Evolutionary conservation across 352 stramenopile genomes (phyloP).

Genomic region (Phytophthora pini): DNA sequence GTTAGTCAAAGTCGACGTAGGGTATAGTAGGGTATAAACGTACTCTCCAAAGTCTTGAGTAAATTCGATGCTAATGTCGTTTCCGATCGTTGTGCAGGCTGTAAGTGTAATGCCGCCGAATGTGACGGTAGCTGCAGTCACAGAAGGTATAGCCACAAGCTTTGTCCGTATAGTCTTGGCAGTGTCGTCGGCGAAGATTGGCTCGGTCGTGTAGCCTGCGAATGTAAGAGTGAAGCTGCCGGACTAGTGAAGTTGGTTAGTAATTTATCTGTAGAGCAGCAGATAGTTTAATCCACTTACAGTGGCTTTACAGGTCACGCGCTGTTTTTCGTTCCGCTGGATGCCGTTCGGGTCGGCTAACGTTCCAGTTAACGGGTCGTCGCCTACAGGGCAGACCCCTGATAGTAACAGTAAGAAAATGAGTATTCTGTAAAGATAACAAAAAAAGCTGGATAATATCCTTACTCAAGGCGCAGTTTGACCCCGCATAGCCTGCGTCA

Average conservation of each 20-base stretch:
- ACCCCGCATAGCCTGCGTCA: constrained; percentile 77
- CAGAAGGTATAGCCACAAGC: constrained; percentile 64
- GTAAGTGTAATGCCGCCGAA: constrained; percentile 73
- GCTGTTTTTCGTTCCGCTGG: constrained; percentile 76
- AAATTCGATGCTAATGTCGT: constrained; percentile 80
- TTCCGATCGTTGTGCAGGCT: constrained; percentile 74
- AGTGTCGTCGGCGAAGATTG: constrained; percentile 69
- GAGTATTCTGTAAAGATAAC: no score
- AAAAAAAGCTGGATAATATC: background rate
- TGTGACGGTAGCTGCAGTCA: constrained; percentile 69
- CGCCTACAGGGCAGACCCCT: constrained; percentile 80
- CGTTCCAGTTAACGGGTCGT: constrained; percentile 88
- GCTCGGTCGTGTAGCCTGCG: constrained; percentile 71
- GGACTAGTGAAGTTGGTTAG: constrained; percentile 32
- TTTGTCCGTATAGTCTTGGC: constrained; percentile 55
- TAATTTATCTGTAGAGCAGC: background rate
- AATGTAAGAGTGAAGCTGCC: constrained; percentile 90
- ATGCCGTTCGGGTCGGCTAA: constrained; percentile 64
- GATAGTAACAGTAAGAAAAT: background rate
- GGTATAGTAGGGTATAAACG: constrained; percentile 8
- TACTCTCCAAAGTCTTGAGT: constrained; percentile 83
- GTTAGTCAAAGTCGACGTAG: background rate
- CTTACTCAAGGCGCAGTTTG: constrained; percentile 74
- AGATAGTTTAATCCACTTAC: constrained; percentile 22
- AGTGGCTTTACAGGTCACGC: constrained; percentile 75